These are phyloP conservation scores for Epithele typhae DNA, from an alignment of 768 basidiomycete species.

Conservation along the genomic window DNA sequence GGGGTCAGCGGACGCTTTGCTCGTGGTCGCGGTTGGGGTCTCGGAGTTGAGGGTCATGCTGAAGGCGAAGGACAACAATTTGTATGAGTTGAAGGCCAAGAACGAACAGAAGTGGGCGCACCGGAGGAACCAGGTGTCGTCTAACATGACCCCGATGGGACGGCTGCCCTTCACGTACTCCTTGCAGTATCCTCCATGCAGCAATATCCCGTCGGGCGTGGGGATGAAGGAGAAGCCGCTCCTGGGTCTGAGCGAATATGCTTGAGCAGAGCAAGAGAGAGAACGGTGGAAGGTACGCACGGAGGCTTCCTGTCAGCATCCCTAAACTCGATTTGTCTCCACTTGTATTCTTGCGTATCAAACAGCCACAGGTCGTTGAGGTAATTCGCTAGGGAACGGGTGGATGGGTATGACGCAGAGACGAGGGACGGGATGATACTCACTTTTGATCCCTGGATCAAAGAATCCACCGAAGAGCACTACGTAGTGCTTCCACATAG, in stretches of 20 bases:
- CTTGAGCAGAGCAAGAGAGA: not conserved
- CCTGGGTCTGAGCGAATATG: constrained; percentile 44
- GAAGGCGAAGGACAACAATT: constrained; percentile 8
- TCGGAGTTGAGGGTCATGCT: constrained; percentile 31
- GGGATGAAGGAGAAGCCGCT: constrained; percentile 86
- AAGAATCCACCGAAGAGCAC: constrained; percentile 90
- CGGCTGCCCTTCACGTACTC: constrained; percentile 85
- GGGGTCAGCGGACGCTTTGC: constrained; percentile 39
- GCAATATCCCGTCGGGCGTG: constrained; percentile 68
- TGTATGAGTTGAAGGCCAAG: not conserved
- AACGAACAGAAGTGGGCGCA: constrained; percentile 26
- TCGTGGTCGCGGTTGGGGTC: constrained; percentile 19
- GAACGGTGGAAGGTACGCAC: constrained; percentile 35
- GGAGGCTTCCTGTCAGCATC: constrained; percentile 71
- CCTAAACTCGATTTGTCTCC: constrained; percentile 72
- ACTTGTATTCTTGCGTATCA: constrained; percentile 81
- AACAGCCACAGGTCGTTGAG: constrained; percentile 84
- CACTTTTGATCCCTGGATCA: constrained; percentile 81
- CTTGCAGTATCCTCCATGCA: constrained; percentile 91
- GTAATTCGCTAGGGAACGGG: constrained; percentile 55
- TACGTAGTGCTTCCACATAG: constrained; percentile 83
- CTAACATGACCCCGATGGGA: constrained; percentile 80
- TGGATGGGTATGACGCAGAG: not conserved
- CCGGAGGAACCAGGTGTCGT: constrained; percentile 88
- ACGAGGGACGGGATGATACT: constrained; percentile 15